Conservation (phyloP, 2,329 filamentous ascomycete genomes). For the Samsoniella hepiali region DNA sequence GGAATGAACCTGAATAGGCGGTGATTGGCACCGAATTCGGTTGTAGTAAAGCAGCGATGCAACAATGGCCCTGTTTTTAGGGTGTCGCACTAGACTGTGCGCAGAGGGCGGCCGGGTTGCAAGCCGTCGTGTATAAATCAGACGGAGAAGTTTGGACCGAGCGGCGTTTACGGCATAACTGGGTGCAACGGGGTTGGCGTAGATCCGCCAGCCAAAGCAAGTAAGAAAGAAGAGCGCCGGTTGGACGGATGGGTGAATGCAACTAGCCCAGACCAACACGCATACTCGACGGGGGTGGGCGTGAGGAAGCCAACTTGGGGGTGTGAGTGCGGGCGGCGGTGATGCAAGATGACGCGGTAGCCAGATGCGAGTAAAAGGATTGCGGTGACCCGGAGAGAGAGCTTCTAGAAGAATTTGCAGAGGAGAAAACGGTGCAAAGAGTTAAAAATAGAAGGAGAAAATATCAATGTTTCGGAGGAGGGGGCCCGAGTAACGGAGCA, state of each 20-base stretch:
- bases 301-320: background rate
- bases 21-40: background rate
- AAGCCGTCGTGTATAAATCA: background rate
- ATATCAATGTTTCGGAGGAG: conserved; percentile 1
- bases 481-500: background rate
- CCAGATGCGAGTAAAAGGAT: background rate
- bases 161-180: conserved; percentile 4
- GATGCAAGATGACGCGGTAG: background rate
- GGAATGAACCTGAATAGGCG: background rate
- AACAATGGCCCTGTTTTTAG: conserved; percentile 15
- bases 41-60: background rate
- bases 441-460: background rate
- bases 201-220: background rate
- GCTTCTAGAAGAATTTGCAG: background rate
- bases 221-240: background rate
- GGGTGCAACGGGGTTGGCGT: background rate
- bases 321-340: background rate
- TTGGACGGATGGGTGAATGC: background rate
- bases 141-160: background rate
- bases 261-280: conserved; percentile 16
- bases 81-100: conserved; percentile 13
- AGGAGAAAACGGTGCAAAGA: background rate
- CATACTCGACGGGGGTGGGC: conserved; percentile 6
- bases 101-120: background rate
- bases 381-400: background rate